Conservation (phyloP, 2,329 filamentous ascomycete genomes). For the Thielaviopsis punctulata region DNA sequence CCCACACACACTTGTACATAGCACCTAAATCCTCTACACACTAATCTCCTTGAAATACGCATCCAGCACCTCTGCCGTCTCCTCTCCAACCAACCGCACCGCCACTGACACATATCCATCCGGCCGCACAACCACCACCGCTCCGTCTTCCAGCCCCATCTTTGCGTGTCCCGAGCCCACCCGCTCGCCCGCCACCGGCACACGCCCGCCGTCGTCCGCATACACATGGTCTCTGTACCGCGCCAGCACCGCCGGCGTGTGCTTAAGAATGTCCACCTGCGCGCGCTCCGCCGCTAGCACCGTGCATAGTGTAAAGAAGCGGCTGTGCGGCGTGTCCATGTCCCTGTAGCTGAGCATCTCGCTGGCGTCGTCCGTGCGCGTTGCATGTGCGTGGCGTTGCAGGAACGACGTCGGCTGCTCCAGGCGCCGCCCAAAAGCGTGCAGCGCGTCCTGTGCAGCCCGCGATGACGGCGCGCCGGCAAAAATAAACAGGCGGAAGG, state of each 20-base stretch:
- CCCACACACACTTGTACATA: too few relatives aligned
- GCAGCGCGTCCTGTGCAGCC: conserved; percentile 43
- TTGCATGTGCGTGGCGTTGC: conserved; percentile 30
- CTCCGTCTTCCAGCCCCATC: conserved; percentile 60
- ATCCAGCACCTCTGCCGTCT: conserved; percentile 67
- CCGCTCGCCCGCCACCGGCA: conserved; percentile 47
- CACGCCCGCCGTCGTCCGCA: conserved; percentile 66
- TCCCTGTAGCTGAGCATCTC: conserved; percentile 54
- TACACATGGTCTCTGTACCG: conserved; percentile 73
- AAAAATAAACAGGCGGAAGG: conserved; percentile 75
- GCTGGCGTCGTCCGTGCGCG: conserved; percentile 39
- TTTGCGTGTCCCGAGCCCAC: conserved; percentile 67
- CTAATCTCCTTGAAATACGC: conserved; percentile 45
- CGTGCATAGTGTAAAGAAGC: conserved; percentile 64
- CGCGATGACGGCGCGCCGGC: conserved; percentile 42
- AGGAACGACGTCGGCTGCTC: conserved; percentile 56
- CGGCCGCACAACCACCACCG: conserved; percentile 67
- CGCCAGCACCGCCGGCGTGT: conserved; percentile 53
- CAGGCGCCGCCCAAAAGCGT: conserved; percentile 51
- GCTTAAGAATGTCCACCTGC: conserved; percentile 53
- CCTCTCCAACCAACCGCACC: conserved; percentile 57
- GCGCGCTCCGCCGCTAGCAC: conserved; percentile 52
- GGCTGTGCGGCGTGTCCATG: conserved; percentile 66
- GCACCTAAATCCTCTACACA: too few relatives aligned
- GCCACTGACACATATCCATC: conserved; percentile 78